Evolutionary conservation across 768 basidiomycete genomes (phyloP).

Genomic region (Mycena latifolia): DNA sequence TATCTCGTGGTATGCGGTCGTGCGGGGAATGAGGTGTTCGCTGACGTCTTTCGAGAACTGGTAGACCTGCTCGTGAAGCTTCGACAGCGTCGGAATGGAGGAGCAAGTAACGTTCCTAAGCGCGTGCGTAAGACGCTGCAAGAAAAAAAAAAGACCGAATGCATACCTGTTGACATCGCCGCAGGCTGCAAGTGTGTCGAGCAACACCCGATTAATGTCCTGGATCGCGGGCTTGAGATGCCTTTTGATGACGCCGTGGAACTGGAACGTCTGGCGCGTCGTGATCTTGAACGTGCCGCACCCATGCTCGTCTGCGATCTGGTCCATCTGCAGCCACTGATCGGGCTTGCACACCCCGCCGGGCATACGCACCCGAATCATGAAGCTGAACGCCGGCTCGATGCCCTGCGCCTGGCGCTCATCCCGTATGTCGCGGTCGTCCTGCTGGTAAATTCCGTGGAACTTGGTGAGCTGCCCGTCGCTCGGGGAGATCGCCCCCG

Average conservation of each 20-base stretch:
- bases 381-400: slow-evolving; percentile 97
- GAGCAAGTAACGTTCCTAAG: slow-evolving; percentile 90
- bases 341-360: slow-evolving; percentile 93
- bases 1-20: slow-evolving; percentile 97
- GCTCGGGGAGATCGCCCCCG: slow-evolving; percentile 90
- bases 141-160: neutral
- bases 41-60: slow-evolving; percentile 88
- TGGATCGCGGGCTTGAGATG: slow-evolving; percentile 97
- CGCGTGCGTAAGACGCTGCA: neutral
- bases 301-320: slow-evolving; percentile 96
- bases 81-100: slow-evolving; percentile 91
- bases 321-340: slow-evolving; percentile 97
- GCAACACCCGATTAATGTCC: slow-evolving; percentile 89
- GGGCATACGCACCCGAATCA: slow-evolving; percentile 98
- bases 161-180: slow-evolving; percentile 95
- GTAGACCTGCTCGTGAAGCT: slow-evolving; percentile 85
- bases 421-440: slow-evolving; percentile 98
- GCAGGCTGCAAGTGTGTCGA: slow-evolving; percentile 98
- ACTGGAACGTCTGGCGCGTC: slow-evolving; percentile 98
- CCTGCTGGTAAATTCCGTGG: slow-evolving; percentile 96
- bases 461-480: slow-evolving; percentile 98
- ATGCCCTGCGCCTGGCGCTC: slow-evolving; percentile 93
- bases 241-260: slow-evolving; percentile 98
- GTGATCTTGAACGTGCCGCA: slow-evolving; percentile 97
- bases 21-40: slow-evolving; percentile 88